phyloP scores from a whole-genome alignment of 352 stramenopile genomes.

The Pythium oligandrum region DNA sequence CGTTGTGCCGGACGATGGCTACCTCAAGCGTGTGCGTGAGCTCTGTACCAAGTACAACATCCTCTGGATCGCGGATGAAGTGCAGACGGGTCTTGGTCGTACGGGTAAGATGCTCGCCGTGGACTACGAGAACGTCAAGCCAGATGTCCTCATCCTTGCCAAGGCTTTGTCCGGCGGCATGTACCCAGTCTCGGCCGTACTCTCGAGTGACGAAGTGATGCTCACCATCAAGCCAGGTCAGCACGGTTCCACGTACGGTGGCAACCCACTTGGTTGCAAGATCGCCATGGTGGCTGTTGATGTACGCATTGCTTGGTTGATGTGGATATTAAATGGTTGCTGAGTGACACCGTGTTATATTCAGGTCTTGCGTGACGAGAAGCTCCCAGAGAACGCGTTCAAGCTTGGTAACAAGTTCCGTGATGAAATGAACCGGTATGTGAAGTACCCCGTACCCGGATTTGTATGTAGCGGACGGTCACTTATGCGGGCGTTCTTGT shows the following conservation, averaged over 20 bases:
- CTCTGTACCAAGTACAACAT: conserved; percentile 98
- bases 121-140: conserved; percentile 95
- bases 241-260: conserved; percentile 97
- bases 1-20: conserved; percentile 96
- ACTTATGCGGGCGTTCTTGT: not conserved
- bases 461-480: not conserved
- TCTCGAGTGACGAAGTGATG: conserved; percentile 97
- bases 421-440: conserved; percentile 77
- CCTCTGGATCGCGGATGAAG: conserved; percentile 99
- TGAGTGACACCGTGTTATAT: not conserved
- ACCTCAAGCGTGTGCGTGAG: conserved; percentile 88
- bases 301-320: conserved; percentile 16
- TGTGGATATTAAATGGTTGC: not conserved
- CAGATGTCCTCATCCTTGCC: conserved; percentile 97
- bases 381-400: conserved; percentile 93
- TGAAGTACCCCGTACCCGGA: conserved; percentile 1
- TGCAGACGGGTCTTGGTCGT: conserved; percentile 95
- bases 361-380: conserved; percentile 95
- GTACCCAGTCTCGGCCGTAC: conserved; percentile 96
- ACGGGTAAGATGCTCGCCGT: conserved; percentile 96
- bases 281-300: conserved; percentile 93
- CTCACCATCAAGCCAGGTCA: conserved; percentile 96
- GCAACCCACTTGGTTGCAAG: conserved; percentile 95
- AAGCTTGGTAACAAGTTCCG: conserved; percentile 93
- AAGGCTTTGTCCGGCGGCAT: conserved; percentile 97